Evolutionary conservation across 495 filamentous ascomycete genomes (phyloP).

Genomic region (Penicillium cosmopolitanum): DNA sequence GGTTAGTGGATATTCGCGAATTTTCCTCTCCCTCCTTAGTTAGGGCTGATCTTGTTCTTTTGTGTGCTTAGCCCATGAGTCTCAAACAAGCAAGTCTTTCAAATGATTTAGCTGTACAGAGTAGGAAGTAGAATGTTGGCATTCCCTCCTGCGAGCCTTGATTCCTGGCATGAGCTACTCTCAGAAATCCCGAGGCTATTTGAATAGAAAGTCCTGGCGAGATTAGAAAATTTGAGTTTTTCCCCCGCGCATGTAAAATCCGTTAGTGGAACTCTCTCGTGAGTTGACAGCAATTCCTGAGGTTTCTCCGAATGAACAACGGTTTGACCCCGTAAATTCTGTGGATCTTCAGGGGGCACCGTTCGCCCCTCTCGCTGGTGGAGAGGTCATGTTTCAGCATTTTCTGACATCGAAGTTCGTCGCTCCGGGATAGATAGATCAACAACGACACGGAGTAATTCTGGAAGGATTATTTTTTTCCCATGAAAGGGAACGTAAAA

Average conservation of each 20-base stretch:
- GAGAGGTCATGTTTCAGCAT: constrained; percentile 1
- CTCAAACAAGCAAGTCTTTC: no score
- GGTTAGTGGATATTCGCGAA: no score
- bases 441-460: background rate
- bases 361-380: background rate
- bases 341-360: background rate
- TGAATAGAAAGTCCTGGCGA: constrained; percentile 5
- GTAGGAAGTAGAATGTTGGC: no score
- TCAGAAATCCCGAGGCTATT: background rate
- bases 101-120: no score
- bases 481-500: background rate
- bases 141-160: no score
- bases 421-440: background rate
- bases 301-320: constrained; percentile 1
- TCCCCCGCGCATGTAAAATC: constrained; percentile 1
- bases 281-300: background rate
- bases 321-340: background rate
- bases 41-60: no score
- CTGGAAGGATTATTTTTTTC: background rate
- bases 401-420: background rate
- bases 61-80: no score
- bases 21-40: no score
- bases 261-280: constrained; percentile 4
- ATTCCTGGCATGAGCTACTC: no score
- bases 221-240: constrained; percentile 4